Evolutionary conservation across 768 basidiomycete species (phyloP).

Genomic region (Auricularia sp.): DNA sequence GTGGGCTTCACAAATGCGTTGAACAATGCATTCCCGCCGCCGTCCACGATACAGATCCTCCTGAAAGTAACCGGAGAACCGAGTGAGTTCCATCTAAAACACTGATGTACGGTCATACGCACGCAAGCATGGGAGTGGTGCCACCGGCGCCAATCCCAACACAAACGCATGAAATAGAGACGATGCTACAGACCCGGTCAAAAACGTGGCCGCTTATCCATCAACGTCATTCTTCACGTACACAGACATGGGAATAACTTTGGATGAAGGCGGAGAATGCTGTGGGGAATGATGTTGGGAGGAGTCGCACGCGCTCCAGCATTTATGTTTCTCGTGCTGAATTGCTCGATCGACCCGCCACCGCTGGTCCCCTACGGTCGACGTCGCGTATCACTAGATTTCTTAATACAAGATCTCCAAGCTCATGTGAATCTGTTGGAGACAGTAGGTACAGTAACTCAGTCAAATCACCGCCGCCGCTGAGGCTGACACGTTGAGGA

Average conservation of each 20-base stretch:
- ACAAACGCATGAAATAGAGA: not conserved
- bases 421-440: too few species aligned
- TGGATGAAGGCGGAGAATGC: too few species aligned
- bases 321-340: too few species aligned
- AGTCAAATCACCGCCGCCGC: too few species aligned
- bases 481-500: too few species aligned
- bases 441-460: too few species aligned
- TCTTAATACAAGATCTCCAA: too few species aligned
- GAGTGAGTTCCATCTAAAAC: not conserved
- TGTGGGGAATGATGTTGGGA: too few species aligned
- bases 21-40: slow-evolving; percentile 33
- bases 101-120: not conserved
- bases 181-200: not conserved
- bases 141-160: not conserved
- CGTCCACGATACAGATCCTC: slow-evolving; percentile 43
- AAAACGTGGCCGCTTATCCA: not conserved
- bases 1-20: slow-evolving; percentile 47
- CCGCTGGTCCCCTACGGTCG: too few species aligned
- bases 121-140: not conserved
- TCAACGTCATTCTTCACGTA: not conserved
- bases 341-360: too few species aligned
- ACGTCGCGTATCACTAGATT: too few species aligned
- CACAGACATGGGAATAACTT: not conserved
- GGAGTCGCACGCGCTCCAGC: too few species aligned
- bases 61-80: slow-evolving; percentile 17